A percentile compares a stretch with the other conserved stretches of the same genome.
Conservation (phyloP, 2,329 filamentous ascomycete genomes). For the Aspergillus japonicus region DNA sequence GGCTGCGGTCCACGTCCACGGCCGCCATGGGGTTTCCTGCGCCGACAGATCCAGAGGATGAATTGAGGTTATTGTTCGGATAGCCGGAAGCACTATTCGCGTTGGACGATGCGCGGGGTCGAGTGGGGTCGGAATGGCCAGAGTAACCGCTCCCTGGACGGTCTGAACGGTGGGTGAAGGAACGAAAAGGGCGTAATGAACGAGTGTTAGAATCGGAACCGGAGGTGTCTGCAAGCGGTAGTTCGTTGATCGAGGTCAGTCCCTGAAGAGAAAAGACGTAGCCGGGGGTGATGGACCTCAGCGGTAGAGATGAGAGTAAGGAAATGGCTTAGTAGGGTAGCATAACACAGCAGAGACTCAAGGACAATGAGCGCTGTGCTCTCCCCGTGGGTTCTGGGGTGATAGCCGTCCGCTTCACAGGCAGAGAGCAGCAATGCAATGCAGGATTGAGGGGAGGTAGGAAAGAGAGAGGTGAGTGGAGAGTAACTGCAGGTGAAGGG, state of each 20-base stretch:
- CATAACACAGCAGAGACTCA: conserved; percentile 4
- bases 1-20: conserved; percentile 73
- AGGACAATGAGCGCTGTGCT: conserved; percentile 9
- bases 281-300: conserved; percentile 11
- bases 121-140: conserved; percentile 26
- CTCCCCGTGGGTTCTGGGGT: conserved; percentile 13
- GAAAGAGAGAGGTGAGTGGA: conserved; percentile 10
- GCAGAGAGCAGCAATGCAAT: conserved; percentile 1
- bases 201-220: conserved; percentile 34
- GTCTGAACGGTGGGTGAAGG: conserved; percentile 29
- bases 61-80: conserved; percentile 27
- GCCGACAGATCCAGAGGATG: conserved; percentile 37
- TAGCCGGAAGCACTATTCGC: conserved; percentile 21
- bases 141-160: conserved; percentile 32
- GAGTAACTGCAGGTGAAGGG: conserved; percentile 5
- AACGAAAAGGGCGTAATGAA: conserved; percentile 32
- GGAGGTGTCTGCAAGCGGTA: conserved; percentile 29
- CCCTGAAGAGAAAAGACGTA: conserved; percentile 14
- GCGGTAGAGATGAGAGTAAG: conserved; percentile 8
- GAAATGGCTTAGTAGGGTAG: conserved; percentile 9
- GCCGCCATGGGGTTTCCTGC: conserved; percentile 55
- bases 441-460: conserved; percentile 3
- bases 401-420: neutral
- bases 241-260: conserved; percentile 18
- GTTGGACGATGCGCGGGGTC: conserved; percentile 27